phyloP scores from a whole-genome alignment of 2,329 filamentous ascomycete genomes.

The Metarhizium humberi region DNA sequence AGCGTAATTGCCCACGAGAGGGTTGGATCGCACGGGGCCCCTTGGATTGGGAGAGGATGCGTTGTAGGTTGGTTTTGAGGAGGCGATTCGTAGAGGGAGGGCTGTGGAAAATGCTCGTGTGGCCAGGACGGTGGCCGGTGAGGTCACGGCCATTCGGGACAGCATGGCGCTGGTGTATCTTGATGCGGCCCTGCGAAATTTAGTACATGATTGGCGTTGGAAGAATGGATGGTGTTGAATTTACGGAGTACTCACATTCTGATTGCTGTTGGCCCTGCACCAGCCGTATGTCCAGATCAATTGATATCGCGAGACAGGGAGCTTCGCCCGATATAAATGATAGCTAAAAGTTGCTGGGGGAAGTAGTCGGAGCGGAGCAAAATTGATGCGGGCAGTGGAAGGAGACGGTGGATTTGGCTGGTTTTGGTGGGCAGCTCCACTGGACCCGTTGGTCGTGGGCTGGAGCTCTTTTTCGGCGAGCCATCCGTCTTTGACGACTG shows the following conservation, averaged over 20 bases:
- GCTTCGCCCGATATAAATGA: neutral
- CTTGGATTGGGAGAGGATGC: constrained; percentile 1
- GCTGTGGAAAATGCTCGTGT: constrained; percentile 24
- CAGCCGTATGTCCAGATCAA: neutral
- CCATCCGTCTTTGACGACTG: neutral
- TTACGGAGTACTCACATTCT: constrained; percentile 12
- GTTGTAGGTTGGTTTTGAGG: constrained; percentile 6
- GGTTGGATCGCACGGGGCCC: constrained; percentile 15
- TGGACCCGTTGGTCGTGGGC: neutral
- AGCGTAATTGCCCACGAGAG: constrained; percentile 19
- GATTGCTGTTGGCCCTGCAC: neutral
- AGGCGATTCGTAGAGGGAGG: constrained; percentile 14
- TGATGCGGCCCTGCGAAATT: constrained; percentile 15
- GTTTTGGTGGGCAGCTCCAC: neutral
- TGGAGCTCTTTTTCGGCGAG: neutral
- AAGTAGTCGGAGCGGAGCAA: constrained; percentile 17
- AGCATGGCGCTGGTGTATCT: constrained; percentile 22
- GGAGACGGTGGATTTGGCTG: neutral
- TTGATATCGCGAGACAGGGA: neutral
- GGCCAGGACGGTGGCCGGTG: constrained; percentile 8
- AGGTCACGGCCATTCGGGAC: constrained; percentile 16
- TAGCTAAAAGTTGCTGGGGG: neutral
- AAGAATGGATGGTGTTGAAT: neutral
- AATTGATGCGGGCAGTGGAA: constrained; percentile 14
- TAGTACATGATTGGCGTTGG: neutral